Base-by-base conservation (phyloP, 2,329 filamentous ascomycete genomes). In the Ceratocystis huliohia region DNA sequence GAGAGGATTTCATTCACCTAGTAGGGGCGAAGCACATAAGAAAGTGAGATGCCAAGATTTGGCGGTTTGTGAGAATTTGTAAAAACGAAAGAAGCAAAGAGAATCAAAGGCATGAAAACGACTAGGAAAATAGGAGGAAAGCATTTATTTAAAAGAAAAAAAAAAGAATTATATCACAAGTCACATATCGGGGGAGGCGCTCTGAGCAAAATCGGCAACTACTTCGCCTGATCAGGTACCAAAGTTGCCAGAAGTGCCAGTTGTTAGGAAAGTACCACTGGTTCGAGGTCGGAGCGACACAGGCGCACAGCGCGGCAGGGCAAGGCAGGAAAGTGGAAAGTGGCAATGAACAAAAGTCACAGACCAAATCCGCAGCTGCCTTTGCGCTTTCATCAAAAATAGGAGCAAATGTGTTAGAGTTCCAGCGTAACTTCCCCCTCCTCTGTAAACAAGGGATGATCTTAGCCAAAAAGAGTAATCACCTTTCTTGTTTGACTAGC, bases 391-490 rank as follows among this genome's bases (percentile, higher is more conserved):
- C 20, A 15, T 15, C 50, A 28, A 25, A 56, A 56, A 25, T 25
- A 56, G 22, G 13, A 22, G 28, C n/a, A 56, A 56, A 56, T 15
- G 20, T 15, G 28, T 25, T 13, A 25, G 50, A 28, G 22, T 28
- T 20, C 20, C n/a, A 20, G 17, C 7, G 50, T 15, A 56, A 56
- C 50, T 56, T 56, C 50, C 50, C 50, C 50, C 28, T 25, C 50
- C 28, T 20, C 22, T 2, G 8, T 15, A 56, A 56, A 56, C 25
- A 56, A 56, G 50, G 50, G 50, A 56, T 56, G 50, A 56, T 30
- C 50, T 56, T 56, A 30, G 37, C 25, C 50, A 56, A 25, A 56
- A 56, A 56, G 50, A 25, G 50, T 56, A 56, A 56, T 56, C 25
- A 56, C 25, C 25, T 56, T 56, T 15, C 13, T 25, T 56, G 50